phyloP scores from a whole-genome alignment of 257 asterid genomes.

The Nicotiana paniculata region DNA sequence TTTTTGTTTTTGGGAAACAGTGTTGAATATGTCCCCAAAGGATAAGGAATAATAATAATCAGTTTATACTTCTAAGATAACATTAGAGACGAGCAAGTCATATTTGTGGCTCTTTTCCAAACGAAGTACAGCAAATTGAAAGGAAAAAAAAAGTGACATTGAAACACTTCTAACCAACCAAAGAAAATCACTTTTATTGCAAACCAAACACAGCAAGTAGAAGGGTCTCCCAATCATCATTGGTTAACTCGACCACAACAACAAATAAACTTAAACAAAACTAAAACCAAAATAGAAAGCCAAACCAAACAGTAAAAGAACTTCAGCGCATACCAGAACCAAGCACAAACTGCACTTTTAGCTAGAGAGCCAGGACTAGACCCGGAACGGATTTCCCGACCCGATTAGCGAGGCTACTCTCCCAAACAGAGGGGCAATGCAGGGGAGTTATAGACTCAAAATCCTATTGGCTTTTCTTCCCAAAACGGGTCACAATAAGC shows the following conservation, averaged over 20 bases:
- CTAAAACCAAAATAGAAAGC: neutral
- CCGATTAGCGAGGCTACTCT: slow-evolving; percentile 69
- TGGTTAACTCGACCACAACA: slow-evolving; percentile 16
- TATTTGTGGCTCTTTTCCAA: neutral
- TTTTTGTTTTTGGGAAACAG: neutral
- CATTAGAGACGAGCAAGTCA: neutral
- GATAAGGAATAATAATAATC: neutral
- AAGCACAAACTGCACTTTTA: neutral
- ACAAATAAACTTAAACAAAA: slow-evolving; percentile 1
- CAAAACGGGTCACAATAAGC: slow-evolving; percentile 73
- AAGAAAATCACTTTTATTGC: slow-evolving; percentile 17
- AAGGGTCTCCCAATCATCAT: slow-evolving; percentile 21
- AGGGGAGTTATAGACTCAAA: slow-evolving; percentile 30
- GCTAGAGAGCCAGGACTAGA: slow-evolving; percentile 46
- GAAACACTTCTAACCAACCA: neutral
- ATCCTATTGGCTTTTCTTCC: slow-evolving; percentile 19
- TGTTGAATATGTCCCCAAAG: neutral
- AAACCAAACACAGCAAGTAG: slow-evolving; percentile 15
- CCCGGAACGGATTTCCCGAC: slow-evolving; percentile 95
- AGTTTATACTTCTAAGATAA: neutral
- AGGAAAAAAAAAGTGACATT: neutral
- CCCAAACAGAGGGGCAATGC: slow-evolving; percentile 78
- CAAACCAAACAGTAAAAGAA: slow-evolving; percentile 9
- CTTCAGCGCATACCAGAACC: slow-evolving; percentile 26
- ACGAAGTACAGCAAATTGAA: neutral